Percentiles rank a stretch among this genome's conserved stretches.
Evolutionary conservation across 805 yeast genomes (phyloP).

Genomic region (Candida ulmi): DNA sequence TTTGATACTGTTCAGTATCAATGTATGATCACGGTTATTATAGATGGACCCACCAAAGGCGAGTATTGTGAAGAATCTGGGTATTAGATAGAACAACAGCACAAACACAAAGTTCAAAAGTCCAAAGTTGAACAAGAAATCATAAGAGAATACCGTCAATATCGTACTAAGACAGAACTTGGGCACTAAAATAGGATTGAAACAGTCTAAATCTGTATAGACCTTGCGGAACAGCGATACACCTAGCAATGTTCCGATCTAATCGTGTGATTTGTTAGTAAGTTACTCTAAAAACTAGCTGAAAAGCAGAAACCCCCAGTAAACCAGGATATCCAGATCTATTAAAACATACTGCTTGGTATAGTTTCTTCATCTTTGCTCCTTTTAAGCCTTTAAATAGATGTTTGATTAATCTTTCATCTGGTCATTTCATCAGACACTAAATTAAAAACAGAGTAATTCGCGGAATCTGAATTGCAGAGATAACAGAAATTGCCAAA

Average conservation of each 20-base stretch:
- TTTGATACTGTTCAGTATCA: constrained; percentile 6
- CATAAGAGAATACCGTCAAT: background rate
- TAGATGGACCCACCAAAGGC: constrained; percentile 9
- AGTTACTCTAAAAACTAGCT: background rate
- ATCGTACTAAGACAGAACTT: background rate
- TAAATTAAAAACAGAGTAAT: no score
- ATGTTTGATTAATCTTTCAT: no score
- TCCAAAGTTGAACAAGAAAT: constrained; percentile 9
- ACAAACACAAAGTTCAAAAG: constrained; percentile 7
- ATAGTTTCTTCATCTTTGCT: background rate
- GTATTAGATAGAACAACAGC: constrained; percentile 2
- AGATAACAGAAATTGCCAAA: background rate
- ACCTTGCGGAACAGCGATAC: background rate
- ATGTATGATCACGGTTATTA: background rate
- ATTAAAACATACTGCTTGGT: background rate
- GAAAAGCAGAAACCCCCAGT: background rate
- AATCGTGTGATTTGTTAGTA: background rate
- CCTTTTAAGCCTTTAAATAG: background rate
- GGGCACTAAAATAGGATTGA: background rate
- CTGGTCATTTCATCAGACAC: no score
- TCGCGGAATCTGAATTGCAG: no score
- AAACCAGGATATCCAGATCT: background rate
- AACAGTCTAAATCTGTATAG: background rate
- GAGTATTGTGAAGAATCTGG: constrained; percentile 6
- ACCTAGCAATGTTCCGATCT: background rate